Evolutionary conservation across 164 flowering plant genomes (phyloP).

Genomic region (Platanus orientalis): DNA sequence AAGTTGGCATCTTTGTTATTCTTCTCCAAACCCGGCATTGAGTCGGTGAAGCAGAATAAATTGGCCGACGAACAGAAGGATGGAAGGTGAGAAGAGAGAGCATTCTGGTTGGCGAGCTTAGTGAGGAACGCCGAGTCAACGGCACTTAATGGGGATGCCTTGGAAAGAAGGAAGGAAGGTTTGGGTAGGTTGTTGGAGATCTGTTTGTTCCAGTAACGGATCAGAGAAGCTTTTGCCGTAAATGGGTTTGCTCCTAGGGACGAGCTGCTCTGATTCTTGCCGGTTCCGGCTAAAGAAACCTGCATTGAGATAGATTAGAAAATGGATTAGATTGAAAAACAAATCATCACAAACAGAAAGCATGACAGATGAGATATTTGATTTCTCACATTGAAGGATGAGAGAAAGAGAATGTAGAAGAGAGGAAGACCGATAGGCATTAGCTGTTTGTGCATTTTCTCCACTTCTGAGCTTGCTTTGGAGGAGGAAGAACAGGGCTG

Average conservation of each 20-base stretch:
- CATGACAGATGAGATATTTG: not conserved
- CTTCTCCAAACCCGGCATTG: constrained; percentile 40
- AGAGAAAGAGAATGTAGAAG: constrained; percentile 9
- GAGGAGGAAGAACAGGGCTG: not conserved
- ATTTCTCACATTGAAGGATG: not conserved
- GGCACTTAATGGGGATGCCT: constrained; percentile 64
- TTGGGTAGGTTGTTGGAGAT: constrained; percentile 23
- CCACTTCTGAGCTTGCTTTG: not conserved
- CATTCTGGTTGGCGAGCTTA: constrained; percentile 47
- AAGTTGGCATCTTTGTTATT: constrained; percentile 39
- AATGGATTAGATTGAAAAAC: not conserved
- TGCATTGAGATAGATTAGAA: constrained; percentile 21
- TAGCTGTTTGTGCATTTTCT: constrained; percentile 7
- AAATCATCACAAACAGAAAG: not conserved
- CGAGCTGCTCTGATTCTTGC: not conserved
- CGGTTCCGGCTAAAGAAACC: constrained; percentile 19
- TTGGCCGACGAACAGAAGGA: constrained; percentile 68
- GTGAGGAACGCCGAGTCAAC: constrained; percentile 35
- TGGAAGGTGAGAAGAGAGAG: constrained; percentile 45
- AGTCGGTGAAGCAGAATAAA: constrained; percentile 75
- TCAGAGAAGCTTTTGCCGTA: constrained; percentile 55
- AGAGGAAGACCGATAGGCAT: constrained; percentile 6
- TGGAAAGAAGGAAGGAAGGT: constrained; percentile 24
- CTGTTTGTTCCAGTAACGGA: constrained; percentile 45
- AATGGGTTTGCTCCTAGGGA: constrained; percentile 46